Conservation (phyloP, 805 yeast species). For the Cyberlindnera galapagoensis region DNA sequence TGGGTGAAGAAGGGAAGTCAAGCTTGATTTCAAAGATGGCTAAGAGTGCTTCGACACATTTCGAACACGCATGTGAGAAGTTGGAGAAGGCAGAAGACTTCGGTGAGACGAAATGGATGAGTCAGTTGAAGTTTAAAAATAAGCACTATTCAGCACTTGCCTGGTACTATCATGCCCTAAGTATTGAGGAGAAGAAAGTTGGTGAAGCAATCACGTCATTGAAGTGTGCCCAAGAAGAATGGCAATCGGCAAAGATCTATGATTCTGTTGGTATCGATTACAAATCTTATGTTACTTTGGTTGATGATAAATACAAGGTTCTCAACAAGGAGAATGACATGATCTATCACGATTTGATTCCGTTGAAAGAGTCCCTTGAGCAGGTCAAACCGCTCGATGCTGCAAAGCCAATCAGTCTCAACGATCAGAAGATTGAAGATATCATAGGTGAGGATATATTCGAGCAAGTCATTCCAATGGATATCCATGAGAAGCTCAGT, state of each 20-base stretch:
- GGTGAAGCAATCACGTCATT: constrained; percentile 75
- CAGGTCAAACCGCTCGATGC: constrained; percentile 60
- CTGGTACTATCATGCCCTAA: constrained; percentile 50
- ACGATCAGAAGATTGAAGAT: constrained; percentile 40
- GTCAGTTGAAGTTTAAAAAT: constrained; percentile 44
- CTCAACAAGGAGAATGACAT: constrained; percentile 82
- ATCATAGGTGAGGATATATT: constrained; percentile 51
- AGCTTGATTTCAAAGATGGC: constrained; percentile 70
- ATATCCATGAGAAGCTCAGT: constrained; percentile 82
- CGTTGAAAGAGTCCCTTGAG: constrained; percentile 46
- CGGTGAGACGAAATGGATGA: constrained; percentile 47
- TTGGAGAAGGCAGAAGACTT: constrained; percentile 27
- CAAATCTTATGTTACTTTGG: constrained; percentile 25
- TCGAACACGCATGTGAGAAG: constrained; percentile 40
- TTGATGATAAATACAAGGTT: constrained; percentile 30
- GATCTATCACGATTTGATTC: constrained; percentile 76
- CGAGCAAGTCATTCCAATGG: constrained; percentile 75
- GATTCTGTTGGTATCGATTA: constrained; percentile 29
- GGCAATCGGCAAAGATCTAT: constrained; percentile 25
- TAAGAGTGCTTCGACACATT: constrained; percentile 50
- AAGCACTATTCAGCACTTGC: constrained; percentile 54
- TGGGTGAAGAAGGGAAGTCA: constrained; percentile 37
- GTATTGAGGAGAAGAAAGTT: constrained; percentile 49
- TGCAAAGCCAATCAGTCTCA: constrained; percentile 49
- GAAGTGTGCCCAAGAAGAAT: constrained; percentile 41